Evolutionary conservation across 192 early-diverging fungal species (phyloP), one percentile per base, ranked within the genome.

Genomic region (Chytriomyces sp.): DNA sequence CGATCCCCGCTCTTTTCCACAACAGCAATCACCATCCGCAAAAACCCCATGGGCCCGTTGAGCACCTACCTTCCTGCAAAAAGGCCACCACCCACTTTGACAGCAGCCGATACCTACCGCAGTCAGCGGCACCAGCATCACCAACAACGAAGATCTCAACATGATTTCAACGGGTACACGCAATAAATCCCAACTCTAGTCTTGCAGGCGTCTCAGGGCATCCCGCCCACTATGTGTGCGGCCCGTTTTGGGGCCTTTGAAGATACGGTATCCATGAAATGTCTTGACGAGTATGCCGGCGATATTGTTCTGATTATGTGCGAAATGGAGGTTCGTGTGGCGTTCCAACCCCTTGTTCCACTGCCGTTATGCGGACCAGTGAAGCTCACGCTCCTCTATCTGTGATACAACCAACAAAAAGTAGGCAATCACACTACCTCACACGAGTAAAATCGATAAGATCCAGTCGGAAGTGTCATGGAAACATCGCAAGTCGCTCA

Each of bases 401-500:
- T n/a, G n/a, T n/a, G n/a, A n/a, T n/a, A n/a, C 44, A 49, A 49
- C 44, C 44, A 12, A 22, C 12, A 49, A 37, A 0, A 6, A 17
- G 8, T 33, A 70, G 68, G 41, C 38, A 30, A 44, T 36, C 0
- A 70, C 68, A 25, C 34, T 70, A 0, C 54, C 68, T 30, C 33
- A 70, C 39, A 31, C 52, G 6, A 31, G n/a, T 12, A 26, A 33
- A n/a, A 59, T 70, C n/a, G 68, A 70, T 28, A 65, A 64, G n/a
- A 59, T 40, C n/a, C 83, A 88, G 54, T 36, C 63, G 6, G 80
- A 88, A 59, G 52, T 88, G n/a, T 60, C 79, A 28, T 85, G 82
- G 81, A 59, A 72, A 14, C 82, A 81, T 71, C 77, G 87, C 22
- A 75, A 75, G 39, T 81, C 75, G 5, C 78, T 88, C 53, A 63